Evolutionary conservation across 805 yeast genomes (phyloP), one percentile per base, ranked within the genome.

Genomic region (Wickerhamia fluorescens): DNA sequence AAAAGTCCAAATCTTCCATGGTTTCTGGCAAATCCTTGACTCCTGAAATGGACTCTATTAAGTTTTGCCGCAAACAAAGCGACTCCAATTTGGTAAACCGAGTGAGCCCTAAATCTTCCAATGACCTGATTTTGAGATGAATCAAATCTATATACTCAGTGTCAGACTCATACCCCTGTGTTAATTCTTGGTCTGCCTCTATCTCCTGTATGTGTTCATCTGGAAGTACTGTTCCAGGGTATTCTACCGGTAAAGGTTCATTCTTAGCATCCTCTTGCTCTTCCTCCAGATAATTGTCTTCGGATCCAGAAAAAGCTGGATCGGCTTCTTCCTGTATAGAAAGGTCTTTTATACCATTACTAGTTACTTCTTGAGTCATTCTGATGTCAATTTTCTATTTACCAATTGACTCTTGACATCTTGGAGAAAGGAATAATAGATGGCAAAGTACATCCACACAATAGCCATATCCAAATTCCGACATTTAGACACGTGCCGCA

Each of bases 21-120:
- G 66, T 63, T 2, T 67, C 73, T 34, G 87, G 87, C 12, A 89
- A 59, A 7, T 76, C 87, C n/a, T 42, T 49, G 9, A 60, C 42
- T 7, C 44, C 58, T 24, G 75, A 69, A 21, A 88, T 66, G n/a
- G 80, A 71, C 16, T 81, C 77, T 22, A 92, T 62, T 39, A 86
- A 60, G 53, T 92, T 92, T 47, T 87, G 95, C 49, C 98, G 72
- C 35, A 92, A 62, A 36, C 87, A 80, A 13, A 89, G 58, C 4
- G 64, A 49, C 40, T 71, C 76, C 35, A 87, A 58, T 16, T 71
- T 53, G 3, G 37, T 47, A 49, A 87, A 84, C 33, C 84, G 60
- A 9, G 47, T 51, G 26, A 85, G 55, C 18, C 71, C 61, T 40
- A 85, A 59, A 35, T 69, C 84, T 31, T 74, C 78, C 45, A 86